phyloP scores from a whole-genome alignment of 2,329 filamentous ascomycete genomes.

The Aspergillus viridinutans region DNA sequence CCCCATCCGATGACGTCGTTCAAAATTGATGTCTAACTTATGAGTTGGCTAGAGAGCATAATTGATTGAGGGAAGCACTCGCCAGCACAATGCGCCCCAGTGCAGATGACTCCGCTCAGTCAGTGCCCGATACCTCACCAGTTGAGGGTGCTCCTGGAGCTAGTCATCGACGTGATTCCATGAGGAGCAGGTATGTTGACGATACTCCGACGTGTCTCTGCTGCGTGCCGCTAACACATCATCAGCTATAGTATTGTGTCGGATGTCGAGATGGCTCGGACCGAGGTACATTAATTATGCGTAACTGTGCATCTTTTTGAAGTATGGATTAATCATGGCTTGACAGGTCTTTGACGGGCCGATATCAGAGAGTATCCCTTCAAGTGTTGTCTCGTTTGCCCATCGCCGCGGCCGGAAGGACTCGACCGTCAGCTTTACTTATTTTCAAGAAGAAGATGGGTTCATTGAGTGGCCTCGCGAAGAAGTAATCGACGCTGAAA shows the following conservation, averaged over 20 bases:
- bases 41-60: neutral
- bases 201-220: neutral
- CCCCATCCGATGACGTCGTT: neutral
- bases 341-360: slow-evolving; percentile 77
- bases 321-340: slow-evolving; percentile 6
- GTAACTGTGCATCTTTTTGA: slow-evolving; percentile 1
- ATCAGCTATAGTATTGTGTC: slow-evolving; percentile 70
- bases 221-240: slow-evolving; percentile 15
- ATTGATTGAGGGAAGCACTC: neutral
- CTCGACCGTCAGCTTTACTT: slow-evolving; percentile 84
- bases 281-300: slow-evolving; percentile 61
- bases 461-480: slow-evolving; percentile 49
- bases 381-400: slow-evolving; percentile 84
- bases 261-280: slow-evolving; percentile 97
- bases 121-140: slow-evolving; percentile 19
- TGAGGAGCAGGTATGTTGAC: slow-evolving; percentile 35
- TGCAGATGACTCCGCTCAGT: slow-evolving; percentile 28
- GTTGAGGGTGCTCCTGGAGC: slow-evolving; percentile 19
- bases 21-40: neutral
- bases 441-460: slow-evolving; percentile 71
- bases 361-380: slow-evolving; percentile 92
- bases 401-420: slow-evolving; percentile 77
- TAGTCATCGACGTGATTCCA: slow-evolving; percentile 32
- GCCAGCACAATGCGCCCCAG: slow-evolving; percentile 3
- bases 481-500: slow-evolving; percentile 40